These are phyloP conservation scores for Kwoniella sp. DNA, from an alignment of 768 basidiomycete genomes.

Conservation along the genomic window DNA sequence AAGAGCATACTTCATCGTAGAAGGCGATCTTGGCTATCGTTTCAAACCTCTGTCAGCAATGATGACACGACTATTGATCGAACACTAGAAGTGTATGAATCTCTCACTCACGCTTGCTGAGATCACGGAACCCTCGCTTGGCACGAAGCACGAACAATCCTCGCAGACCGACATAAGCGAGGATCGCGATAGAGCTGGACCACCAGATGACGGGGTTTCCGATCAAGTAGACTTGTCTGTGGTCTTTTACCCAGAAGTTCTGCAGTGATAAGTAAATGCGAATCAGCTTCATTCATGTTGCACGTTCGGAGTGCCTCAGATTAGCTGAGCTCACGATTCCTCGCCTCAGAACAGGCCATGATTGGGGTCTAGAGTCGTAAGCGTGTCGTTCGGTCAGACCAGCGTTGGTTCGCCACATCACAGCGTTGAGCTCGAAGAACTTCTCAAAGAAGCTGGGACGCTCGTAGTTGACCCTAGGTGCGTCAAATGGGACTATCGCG, in stretches of 20 bases:
- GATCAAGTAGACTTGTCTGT: constrained; percentile 89
- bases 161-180: constrained; percentile 68
- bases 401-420: constrained; percentile 97
- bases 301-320: too few species aligned
- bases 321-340: constrained; percentile 79
- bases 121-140: constrained; percentile 87
- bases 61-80: too few species aligned
- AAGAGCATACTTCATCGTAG: constrained; percentile 86
- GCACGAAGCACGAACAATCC: constrained; percentile 81
- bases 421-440: constrained; percentile 85
- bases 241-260: constrained; percentile 99
- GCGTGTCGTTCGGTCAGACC: constrained; percentile 92
- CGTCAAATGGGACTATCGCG: constrained; percentile 74
- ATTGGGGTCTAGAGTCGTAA: constrained; percentile 87
- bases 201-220: constrained; percentile 97
- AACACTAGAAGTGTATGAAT: background rate
- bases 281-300: too few species aligned
- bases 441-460: constrained; percentile 86
- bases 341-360: constrained; percentile 86
- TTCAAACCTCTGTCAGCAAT: background rate
- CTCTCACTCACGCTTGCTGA: constrained; percentile 74
- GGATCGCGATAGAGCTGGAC: constrained; percentile 71
- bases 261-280: constrained; percentile 53
- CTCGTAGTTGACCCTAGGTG: constrained; percentile 84
- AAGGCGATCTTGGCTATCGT: constrained; percentile 78